phyloP scores from a whole-genome alignment of 78 protist species.

The Dictyostelium brefeldianum region DNA sequence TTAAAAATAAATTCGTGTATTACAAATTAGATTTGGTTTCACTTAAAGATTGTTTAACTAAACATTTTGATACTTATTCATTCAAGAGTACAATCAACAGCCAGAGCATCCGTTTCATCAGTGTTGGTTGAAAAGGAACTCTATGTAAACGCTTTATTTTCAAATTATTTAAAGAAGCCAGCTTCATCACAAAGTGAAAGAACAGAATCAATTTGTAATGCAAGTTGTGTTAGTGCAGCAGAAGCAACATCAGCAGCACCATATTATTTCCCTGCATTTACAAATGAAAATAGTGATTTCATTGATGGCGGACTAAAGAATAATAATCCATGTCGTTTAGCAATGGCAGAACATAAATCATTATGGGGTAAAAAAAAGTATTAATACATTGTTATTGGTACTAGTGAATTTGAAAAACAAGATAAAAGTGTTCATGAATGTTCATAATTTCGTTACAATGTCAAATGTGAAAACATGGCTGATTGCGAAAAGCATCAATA shows the following conservation, averaged over 20 bases:
- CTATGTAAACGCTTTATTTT: not conserved
- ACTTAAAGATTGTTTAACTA: too few relatives aligned
- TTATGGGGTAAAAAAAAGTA: not conserved
- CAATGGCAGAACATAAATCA: not conserved
- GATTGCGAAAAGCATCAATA: not conserved
- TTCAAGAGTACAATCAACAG: not conserved
- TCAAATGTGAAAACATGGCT: too few relatives aligned
- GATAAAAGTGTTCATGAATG: too few relatives aligned
- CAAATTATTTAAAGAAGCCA: not conserved
- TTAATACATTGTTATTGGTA: not conserved
- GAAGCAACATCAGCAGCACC: not conserved
- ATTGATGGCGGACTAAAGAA: not conserved
- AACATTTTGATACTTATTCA: too few relatives aligned
- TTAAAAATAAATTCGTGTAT: too few relatives aligned
- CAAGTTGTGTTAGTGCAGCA: not conserved
- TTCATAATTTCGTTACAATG: too few relatives aligned
- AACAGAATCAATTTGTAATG: not conserved
- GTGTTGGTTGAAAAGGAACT: not conserved
- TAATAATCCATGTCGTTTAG: not conserved
- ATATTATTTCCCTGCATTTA: conserved; percentile 7
- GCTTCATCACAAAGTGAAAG: too few relatives aligned
- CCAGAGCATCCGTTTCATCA: not conserved
- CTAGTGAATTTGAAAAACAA: not conserved
- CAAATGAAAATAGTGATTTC: not conserved
- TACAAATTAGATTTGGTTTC: too few relatives aligned